Percentiles rank a stretch among this genome's conserved stretches.
Evolutionary conservation across 345 rosid genomes (phyloP).

Genomic region (Acer negundo): DNA sequence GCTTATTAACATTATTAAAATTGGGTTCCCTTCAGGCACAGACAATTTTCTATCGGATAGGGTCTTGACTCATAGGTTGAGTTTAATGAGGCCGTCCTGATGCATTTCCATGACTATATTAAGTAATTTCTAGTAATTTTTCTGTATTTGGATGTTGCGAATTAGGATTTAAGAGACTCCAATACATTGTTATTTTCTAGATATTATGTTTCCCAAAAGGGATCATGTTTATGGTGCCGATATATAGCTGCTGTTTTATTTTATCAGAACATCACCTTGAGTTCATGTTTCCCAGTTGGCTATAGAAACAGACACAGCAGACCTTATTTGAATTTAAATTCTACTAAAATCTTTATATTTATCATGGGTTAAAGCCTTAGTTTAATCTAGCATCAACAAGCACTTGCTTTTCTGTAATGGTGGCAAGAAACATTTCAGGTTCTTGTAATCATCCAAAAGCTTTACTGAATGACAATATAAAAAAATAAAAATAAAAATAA

Average conservation of each 20-base stretch:
- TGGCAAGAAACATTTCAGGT: too few species aligned
- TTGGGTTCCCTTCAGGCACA: background rate
- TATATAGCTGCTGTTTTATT: background rate
- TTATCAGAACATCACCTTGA: background rate
- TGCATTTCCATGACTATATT: background rate
- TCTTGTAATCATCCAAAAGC: too few species aligned
- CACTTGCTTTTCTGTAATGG: too few species aligned
- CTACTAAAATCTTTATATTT: too few species aligned
- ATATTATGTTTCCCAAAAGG: background rate
- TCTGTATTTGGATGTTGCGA: background rate
- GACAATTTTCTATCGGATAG: background rate
- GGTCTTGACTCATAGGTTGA: background rate
- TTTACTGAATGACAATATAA: too few species aligned
- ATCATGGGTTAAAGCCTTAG: too few species aligned
- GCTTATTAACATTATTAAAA: background rate
- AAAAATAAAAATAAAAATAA: too few species aligned
- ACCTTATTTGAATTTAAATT: constrained; percentile 15
- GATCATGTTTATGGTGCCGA: background rate
- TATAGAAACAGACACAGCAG: constrained; percentile 11
- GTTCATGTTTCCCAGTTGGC: background rate
- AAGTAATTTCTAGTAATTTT: background rate
- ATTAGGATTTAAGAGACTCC: background rate
- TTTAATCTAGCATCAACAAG: too few species aligned
- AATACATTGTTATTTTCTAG: background rate
- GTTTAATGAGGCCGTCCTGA: background rate